Base-by-base conservation (phyloP, 2,329 filamentous ascomycete genomes). In the Arthroderma uncinatum region DNA sequence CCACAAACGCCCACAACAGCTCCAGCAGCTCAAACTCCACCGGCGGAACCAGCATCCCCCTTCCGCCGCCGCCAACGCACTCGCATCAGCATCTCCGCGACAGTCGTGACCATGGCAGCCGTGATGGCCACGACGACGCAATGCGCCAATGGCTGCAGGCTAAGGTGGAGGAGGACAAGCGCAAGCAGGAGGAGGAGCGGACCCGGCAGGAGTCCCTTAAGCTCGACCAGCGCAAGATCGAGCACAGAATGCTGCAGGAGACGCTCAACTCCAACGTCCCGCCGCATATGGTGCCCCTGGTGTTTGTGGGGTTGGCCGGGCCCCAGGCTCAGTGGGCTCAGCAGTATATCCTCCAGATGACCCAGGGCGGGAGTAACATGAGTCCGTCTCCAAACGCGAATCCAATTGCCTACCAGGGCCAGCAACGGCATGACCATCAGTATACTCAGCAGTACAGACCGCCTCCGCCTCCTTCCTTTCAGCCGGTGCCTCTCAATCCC, bases 161-260 rank as follows among this genome's bases (percentile, higher is more conserved):
- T 55, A 88, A 84, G 69, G 76, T 82, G 0, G 87, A 90, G 69
- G 86, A 90, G 66, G 86, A 90, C 66, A 68, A 78, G 66, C 79
- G 83, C 60, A 83, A 75, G 67, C 86, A 89, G 71, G 86, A 90
- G 70, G 85, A 89, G 70, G 85, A 89, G 70, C 85, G 79, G 65
- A 80, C 78, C 6, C 71, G 73, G 33, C 79, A 81, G 64, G 87
- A 89, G 70, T 74, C 76, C 33, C 71, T 87, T 44, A 82, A 83
- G 25, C 71, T 89, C 33, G 86, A 90, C 71, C 86, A 87, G 71
- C 78, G 86, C 50, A 84, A 79, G 64, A 78, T 88, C 57, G 87
- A 90, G 70, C 81, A 85, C 66, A 83, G 83, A 48, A 89, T 91
- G 72, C 71, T 91, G 58, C 77, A 80, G 56, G 83, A 85, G 21